Base-by-base conservation (phyloP, 2,329 filamentous ascomycete species). In the Venturia aucupariae region DNA sequence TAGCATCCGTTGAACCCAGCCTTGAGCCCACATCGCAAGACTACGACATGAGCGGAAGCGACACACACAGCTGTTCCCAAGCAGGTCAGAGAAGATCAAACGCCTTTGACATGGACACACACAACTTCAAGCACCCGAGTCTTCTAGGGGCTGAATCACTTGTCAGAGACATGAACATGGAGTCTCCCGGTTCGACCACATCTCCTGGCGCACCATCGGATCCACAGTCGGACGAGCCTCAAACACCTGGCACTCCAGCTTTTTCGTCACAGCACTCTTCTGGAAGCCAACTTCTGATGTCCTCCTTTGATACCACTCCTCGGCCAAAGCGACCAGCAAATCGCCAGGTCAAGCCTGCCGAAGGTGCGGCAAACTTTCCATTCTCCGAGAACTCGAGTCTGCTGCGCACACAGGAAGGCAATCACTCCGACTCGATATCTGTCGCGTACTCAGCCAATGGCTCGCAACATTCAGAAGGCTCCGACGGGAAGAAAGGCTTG, bases 91-190 rank as follows among this genome's bases (percentile, higher is more conserved):
- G 30, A 30, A 39, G 24, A 4, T 55, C 46, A 15, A 13, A 38
- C 7, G 6, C 55, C 10, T 42, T 24, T 32, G 22, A 24, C 48
- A 42, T 27, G 7, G 62, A 57, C 15, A 32, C 8, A 27, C 24
- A 32, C 32, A 22, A 27, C 13, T 27, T 59, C 22, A 75, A 24
- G n/a, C 17, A 39, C 22, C 32, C 60, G 1, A 81, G 79, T 68
- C 72, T 81, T n/a, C 68, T 77, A 13, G 79, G 79, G 8, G 75
- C 79, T 3, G 79, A 81, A 64, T 78, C 78, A 4, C 68, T 80
- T 67, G 76, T 82, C 30, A 73, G 78, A 44, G 79, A 80, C 22
- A 68, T 82, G 66, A 77, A 80, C 65, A 80, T 81, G 77, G 74
- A 17, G 69, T 75, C 1, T 65, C 68, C 11, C 42, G 32, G 44